Evolutionary conservation across 139 green algal species (phyloP).

Genomic region (Closterium sp.): DNA sequence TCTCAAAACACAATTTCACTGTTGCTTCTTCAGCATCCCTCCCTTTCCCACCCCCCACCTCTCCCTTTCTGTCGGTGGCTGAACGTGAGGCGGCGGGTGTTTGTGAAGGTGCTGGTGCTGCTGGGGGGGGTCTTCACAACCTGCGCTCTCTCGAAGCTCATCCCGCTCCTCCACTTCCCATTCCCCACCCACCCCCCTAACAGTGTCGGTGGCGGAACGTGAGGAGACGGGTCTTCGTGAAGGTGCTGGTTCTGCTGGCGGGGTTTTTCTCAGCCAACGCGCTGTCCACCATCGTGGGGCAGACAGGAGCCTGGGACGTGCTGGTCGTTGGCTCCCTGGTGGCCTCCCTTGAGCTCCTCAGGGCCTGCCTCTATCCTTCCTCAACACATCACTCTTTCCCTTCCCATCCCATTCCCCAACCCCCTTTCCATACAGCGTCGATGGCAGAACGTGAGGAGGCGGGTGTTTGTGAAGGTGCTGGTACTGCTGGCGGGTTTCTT

Average conservation of each 20-base stretch:
- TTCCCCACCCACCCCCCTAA: not conserved
- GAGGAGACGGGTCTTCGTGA: not conserved
- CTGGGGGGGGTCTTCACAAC: too few relatives aligned
- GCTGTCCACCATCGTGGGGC: slow-evolving; percentile 26
- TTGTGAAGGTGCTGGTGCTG: too few relatives aligned
- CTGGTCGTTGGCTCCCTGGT: slow-evolving; percentile 30
- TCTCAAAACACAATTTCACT: too few relatives aligned
- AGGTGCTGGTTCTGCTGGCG: too few relatives aligned
- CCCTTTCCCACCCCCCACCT: not conserved
- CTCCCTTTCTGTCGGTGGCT: not conserved
- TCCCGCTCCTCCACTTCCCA: too few relatives aligned
- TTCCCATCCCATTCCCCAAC: not conserved
- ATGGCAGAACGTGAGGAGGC: slow-evolving; percentile 10
- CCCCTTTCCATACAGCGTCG: not conserved
- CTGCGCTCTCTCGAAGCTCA: too few relatives aligned
- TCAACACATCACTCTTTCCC: not conserved
- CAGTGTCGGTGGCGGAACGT: slow-evolving; percentile 17
- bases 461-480: slow-evolving; percentile 24
- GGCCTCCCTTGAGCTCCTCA: slow-evolving; percentile 7
- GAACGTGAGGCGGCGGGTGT: not conserved
- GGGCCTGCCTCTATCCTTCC: not conserved
- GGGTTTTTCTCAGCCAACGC: slow-evolving; percentile 32
- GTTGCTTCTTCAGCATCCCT: not conserved
- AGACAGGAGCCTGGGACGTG: slow-evolving; percentile 45
- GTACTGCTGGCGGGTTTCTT: slow-evolving; percentile 34